Evolutionary conservation across 345 rosid species (phyloP).

Genomic region (Populus deltoides): DNA sequence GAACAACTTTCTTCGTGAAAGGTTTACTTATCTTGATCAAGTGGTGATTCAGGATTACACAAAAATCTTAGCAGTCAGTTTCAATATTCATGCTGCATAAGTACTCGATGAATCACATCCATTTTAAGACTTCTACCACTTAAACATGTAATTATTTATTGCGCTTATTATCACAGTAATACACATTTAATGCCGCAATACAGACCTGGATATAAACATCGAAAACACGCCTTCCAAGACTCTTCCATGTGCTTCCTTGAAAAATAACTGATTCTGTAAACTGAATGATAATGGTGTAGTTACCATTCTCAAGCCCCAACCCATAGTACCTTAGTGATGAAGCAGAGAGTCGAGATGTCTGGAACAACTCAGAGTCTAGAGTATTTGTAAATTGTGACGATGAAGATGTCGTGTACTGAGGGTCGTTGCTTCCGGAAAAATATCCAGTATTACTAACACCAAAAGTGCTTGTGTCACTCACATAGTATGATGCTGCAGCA

Average conservation of each 20-base stretch:
- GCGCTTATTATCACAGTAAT: neutral
- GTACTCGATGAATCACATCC: too few relatives aligned
- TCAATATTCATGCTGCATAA: too few relatives aligned
- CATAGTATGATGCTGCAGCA: constrained; percentile 58
- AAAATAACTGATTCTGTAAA: constrained; percentile 41
- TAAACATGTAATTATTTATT: too few relatives aligned
- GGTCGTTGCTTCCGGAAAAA: constrained; percentile 31
- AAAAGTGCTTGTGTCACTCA: constrained; percentile 40
- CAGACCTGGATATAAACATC: constrained; percentile 55
- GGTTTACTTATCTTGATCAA: too few relatives aligned
- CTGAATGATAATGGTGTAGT: constrained; percentile 51
- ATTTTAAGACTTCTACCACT: too few relatives aligned
- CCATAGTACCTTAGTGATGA: constrained; percentile 76
- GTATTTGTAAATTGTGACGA: constrained; percentile 38
- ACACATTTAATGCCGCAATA: neutral
- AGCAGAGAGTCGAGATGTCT: constrained; percentile 63
- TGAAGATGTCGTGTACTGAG: constrained; percentile 25
- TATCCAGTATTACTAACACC: constrained; percentile 47
- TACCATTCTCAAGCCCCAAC: constrained; percentile 77
- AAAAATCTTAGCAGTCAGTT: too few relatives aligned
- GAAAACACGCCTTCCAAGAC: constrained; percentile 49
- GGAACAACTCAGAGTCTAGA: constrained; percentile 37
- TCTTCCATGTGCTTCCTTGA: constrained; percentile 31
- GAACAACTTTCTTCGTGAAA: too few relatives aligned
- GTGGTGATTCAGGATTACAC: too few relatives aligned